Evolutionary conservation across 2,329 filamentous ascomycete species (phyloP), one percentile per base, ranked within the genome.

Genomic region (Apiospora rasikravindrae): DNA sequence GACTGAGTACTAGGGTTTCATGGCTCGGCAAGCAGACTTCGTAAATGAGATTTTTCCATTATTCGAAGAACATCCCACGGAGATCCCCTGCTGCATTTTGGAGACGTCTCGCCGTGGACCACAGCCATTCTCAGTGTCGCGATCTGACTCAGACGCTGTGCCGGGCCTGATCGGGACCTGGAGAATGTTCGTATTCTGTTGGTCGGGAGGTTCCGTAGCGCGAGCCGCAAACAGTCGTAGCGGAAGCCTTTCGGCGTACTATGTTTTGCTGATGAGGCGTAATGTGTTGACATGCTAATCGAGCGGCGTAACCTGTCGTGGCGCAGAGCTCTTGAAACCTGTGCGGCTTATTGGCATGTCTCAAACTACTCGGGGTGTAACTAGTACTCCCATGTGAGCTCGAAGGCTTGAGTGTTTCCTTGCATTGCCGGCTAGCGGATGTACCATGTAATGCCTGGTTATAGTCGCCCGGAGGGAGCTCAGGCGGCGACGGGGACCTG

Each of bases 401-500:
- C 33, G n/a, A 13, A 10, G 14, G 57, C 33, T 64, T 33, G 22
- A 40, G 11, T 40, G 33, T 19, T 40, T n/a, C 8, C 7, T n/a
- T 61, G 29, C 10, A 40, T 64, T 40, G 49, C n/a, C n/a, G 49
- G 11, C 19, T 40, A 64, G 57, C 29, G 22, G 19, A n/a, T n/a
- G 10, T 61, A 4, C 22, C 57, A 11, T 24, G 24, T 64, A n/a
- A 40, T 64, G 29, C 19, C 33, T 40, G 57, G 13, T 64, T 37
- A 10, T 40, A n/a, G 57, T 40, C 8, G 33, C 40, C 33, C 57
- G 33, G 51, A n/a, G 33, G 22, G 19, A 22, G 57, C 22, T 68
- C 66, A 68, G 47, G 79, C 79, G 40, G 77, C 76, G 37, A 80
- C 70, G 14, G 78, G 75, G 16, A 80, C 72, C 73, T 77, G 78